These are phyloP conservation scores for Apiosordaria backusii DNA, from an alignment of 495 filamentous ascomycete species.

Conservation along the genomic window DNA sequence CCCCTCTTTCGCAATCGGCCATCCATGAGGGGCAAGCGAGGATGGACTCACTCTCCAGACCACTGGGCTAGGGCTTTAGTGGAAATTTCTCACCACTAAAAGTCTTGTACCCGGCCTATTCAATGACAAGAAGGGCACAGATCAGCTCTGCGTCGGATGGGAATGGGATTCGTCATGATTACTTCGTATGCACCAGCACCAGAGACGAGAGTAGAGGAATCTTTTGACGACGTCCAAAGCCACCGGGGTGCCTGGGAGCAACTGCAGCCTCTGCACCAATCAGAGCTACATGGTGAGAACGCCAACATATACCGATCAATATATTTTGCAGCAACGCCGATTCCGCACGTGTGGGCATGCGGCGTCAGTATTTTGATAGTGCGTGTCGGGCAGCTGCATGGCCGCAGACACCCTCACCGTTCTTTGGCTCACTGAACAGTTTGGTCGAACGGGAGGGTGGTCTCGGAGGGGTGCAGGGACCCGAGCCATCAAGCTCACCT, in stretches of 20 bases:
- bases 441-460: background rate
- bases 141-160: background rate
- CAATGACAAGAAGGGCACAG: background rate
- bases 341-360: background rate
- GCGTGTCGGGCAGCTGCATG: background rate
- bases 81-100: background rate
- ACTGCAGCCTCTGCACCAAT: background rate
- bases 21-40: background rate
- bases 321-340: background rate
- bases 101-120: background rate
- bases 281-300: background rate
- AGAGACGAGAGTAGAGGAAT: background rate
- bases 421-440: background rate
- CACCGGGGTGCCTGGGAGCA: background rate
- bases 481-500: background rate
- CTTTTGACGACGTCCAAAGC: background rate
- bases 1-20: background rate
- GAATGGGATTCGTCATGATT: no score
- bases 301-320: background rate
- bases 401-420: background rate
- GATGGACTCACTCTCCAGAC: no score
- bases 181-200: no score
- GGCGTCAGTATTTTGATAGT: slow-evolving; percentile 3
- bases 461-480: background rate
- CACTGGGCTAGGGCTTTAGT: no score